These are phyloP conservation scores for Pythium pyrilobum DNA, from an alignment of 352 stramenopile species.

Conservation along the genomic window DNA sequence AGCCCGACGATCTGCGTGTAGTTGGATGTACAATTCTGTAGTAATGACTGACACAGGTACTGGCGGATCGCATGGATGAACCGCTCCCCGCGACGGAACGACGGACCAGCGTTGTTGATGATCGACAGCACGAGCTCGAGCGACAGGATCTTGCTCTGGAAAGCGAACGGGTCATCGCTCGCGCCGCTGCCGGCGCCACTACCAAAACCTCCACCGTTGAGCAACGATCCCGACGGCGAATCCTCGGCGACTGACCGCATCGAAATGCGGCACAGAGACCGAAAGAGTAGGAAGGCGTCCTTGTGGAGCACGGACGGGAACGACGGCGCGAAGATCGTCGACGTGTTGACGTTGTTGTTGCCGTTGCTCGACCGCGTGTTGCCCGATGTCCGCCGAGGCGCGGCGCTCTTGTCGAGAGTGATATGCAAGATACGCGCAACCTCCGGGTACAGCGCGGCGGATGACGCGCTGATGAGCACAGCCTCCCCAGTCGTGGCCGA, in stretches of 20 bases:
- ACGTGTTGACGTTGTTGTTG: slow-evolving; percentile 14
- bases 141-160: slow-evolving; percentile 96
- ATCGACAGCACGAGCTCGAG: slow-evolving; percentile 97
- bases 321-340: slow-evolving; percentile 43
- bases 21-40: slow-evolving; percentile 98
- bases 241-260: slow-evolving; percentile 93
- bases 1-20: slow-evolving; percentile 95
- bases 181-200: slow-evolving; percentile 25
- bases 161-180: slow-evolving; percentile 88
- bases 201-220: slow-evolving; percentile 18
- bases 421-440: slow-evolving; percentile 35
- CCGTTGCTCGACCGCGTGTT: background rate
- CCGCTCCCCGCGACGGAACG: slow-evolving; percentile 92
- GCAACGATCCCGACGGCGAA: slow-evolving; percentile 35
- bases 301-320: slow-evolving; percentile 97
- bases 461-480: slow-evolving; percentile 2
- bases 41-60: slow-evolving; percentile 95
- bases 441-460: slow-evolving; percentile 37
- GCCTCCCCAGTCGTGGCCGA: slow-evolving; percentile 8
- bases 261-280: slow-evolving; percentile 93
- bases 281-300: slow-evolving; percentile 97
- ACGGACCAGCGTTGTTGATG: slow-evolving; percentile 94
- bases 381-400: background rate
- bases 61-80: slow-evolving; percentile 97
- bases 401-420: background rate